Evolutionary conservation across 1,284 basidiomycete genomes (phyloP).

Genomic region (Microbotryum saponariae): DNA sequence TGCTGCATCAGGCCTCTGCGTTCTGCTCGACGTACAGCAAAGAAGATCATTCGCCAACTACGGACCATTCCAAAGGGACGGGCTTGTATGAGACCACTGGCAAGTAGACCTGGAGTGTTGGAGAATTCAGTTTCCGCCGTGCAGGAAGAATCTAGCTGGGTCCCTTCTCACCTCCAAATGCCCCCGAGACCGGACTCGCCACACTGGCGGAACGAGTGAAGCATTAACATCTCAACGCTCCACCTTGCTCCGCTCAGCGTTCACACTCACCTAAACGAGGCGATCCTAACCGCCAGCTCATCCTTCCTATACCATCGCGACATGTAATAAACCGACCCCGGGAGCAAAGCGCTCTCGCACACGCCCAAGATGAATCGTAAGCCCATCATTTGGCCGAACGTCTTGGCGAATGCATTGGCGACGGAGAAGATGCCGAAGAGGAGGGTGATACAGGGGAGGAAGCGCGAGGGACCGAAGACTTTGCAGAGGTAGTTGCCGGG

Average conservation of each 20-base stretch:
- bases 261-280: not conserved
- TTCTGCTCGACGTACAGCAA: too few relatives aligned
- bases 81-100: constrained; percentile 20
- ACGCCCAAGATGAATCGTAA: constrained; percentile 34
- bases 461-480: constrained; percentile 48
- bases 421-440: constrained; percentile 27
- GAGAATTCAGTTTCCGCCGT: too few relatives aligned
- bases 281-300: constrained; percentile 39
- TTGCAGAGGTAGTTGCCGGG: constrained; percentile 53
- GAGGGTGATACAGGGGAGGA: constrained; percentile 36
- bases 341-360: constrained; percentile 8
- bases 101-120: constrained; percentile 34
- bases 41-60: constrained; percentile 37
- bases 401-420: constrained; percentile 30
- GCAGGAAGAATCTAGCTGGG: too few relatives aligned
- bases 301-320: constrained; percentile 40
- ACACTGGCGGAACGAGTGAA: too few relatives aligned
- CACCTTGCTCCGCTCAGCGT: too few relatives aligned
- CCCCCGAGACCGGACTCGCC: too few relatives aligned
- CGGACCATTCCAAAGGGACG: constrained; percentile 22
- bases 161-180: too few relatives aligned
- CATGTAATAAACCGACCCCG: constrained; percentile 38
- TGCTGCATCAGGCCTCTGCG: too few relatives aligned
- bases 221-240: too few relatives aligned
- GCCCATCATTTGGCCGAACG: constrained; percentile 32